A percentile compares a stretch with the other conserved stretches of the same genome.
Evolutionary conservation across 352 stramenopile genomes (phyloP).

Genomic region (Phytophthora pisi): DNA sequence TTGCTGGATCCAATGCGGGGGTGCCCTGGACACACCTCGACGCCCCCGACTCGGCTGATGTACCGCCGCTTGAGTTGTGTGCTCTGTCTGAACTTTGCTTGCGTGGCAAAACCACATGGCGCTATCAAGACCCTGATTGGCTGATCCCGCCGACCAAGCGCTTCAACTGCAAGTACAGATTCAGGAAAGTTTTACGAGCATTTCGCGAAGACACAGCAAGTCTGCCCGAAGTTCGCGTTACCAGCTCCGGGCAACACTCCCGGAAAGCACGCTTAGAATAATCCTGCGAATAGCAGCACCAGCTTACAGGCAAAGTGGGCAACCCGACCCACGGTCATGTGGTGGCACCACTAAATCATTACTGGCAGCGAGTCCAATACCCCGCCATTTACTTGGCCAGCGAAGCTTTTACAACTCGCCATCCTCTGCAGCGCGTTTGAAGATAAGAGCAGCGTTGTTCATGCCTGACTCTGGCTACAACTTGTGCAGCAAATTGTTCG

Average conservation of each 20-base stretch:
- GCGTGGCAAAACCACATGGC: slow-evolving; percentile 11
- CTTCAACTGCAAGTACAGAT: slow-evolving; percentile 1
- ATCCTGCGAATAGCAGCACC: no score
- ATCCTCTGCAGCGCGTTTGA: background rate
- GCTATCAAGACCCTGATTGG: slow-evolving; percentile 16
- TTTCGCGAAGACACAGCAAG: no score
- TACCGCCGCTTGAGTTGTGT: slow-evolving; percentile 16
- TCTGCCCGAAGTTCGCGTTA: no score
- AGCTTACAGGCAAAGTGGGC: no score
- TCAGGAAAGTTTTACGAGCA: no score
- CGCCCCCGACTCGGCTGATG: background rate
- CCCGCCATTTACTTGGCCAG: no score
- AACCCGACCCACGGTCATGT: no score
- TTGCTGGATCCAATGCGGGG: slow-evolving; percentile 1
- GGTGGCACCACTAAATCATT: no score
- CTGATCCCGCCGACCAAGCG: background rate
- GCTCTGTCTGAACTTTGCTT: background rate
- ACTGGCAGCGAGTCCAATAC: no score
- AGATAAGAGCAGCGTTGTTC: background rate
- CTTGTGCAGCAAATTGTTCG: background rate
- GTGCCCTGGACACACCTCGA: background rate
- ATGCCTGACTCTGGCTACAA: background rate
- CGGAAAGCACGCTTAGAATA: no score
- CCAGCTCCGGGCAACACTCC: no score
- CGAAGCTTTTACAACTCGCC: no score